These are phyloP conservation scores for Trichophyton benhamiae DNA, from an alignment of 2,329 filamentous ascomycete genomes.

Conservation along the genomic window DNA sequence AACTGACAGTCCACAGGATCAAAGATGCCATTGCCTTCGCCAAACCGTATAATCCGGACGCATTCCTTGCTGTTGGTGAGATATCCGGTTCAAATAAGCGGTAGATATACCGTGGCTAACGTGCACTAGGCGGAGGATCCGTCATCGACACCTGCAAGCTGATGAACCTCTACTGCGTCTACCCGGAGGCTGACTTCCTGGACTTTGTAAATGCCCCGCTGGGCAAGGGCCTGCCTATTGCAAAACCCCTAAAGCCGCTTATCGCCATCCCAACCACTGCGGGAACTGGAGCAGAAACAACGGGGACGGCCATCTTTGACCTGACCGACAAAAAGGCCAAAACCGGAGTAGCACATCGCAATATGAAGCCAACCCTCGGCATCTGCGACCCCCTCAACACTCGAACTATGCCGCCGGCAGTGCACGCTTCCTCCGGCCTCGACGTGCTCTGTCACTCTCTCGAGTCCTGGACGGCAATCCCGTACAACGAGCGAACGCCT, in stretches of 20 bases:
- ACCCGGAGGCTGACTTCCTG: conserved; percentile 83
- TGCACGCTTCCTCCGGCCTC: conserved; percentile 80
- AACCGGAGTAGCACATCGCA: conserved; percentile 89
- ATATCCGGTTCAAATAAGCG: neutral
- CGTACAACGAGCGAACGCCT: conserved; percentile 73
- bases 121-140: conserved; percentile 53
- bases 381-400: conserved; percentile 84
- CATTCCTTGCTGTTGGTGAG: conserved; percentile 75
- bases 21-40: conserved; percentile 80
- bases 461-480: conserved; percentile 96
- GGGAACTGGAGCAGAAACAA: conserved; percentile 85
- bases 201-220: conserved; percentile 96
- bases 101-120: conserved; percentile 6
- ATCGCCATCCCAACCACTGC: conserved; percentile 78
- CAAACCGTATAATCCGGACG: conserved; percentile 69
- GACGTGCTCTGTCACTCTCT: conserved; percentile 93
- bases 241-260: conserved; percentile 57
- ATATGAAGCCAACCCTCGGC: conserved; percentile 86
- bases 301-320: conserved; percentile 96
- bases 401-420: conserved; percentile 84
- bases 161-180: conserved; percentile 91
- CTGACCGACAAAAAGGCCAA: conserved; percentile 81
- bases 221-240: conserved; percentile 68
- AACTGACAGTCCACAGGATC: conserved; percentile 42
- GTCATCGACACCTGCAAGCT: conserved; percentile 98